Conservation (phyloP, 2,329 filamentous ascomycete species). For the Didymella lethalis region DNA sequence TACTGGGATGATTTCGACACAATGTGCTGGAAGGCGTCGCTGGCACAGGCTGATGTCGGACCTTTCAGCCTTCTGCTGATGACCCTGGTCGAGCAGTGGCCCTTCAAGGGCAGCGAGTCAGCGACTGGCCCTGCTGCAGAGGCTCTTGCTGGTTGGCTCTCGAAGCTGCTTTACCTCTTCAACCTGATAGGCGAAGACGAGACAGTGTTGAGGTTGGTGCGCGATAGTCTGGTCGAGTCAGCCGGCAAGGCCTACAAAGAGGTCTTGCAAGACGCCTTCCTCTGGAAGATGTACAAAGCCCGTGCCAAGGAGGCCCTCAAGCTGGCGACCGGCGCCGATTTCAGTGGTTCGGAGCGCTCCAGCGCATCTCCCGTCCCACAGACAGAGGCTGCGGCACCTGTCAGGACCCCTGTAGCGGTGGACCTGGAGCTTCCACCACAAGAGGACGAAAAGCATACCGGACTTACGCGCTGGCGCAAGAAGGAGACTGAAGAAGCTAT, state of each 20-base stretch:
- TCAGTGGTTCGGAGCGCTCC: constrained; percentile 47
- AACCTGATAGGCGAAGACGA: constrained; percentile 50
- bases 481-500: constrained; percentile 81
- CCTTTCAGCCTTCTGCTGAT: constrained; percentile 71
- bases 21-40: constrained; percentile 41
- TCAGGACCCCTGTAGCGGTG: constrained; percentile 21
- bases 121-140: constrained; percentile 39
- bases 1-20: constrained; percentile 77
- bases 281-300: constrained; percentile 51
- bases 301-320: constrained; percentile 47
- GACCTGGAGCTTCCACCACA: constrained; percentile 49
- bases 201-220: constrained; percentile 34
- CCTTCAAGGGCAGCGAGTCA: constrained; percentile 60
- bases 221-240: constrained; percentile 40
- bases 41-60: constrained; percentile 27
- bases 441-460: constrained; percentile 56
- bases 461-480: constrained; percentile 70
- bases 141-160: constrained; percentile 47
- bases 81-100: constrained; percentile 78
- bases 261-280: constrained; percentile 45
- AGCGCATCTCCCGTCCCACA: constrained; percentile 37
- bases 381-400: constrained; percentile 25
- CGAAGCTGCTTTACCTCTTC: constrained; percentile 46
- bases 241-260: constrained; percentile 41
- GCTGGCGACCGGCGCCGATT: constrained; percentile 45